Base-by-base conservation (phyloP, 1,284 basidiomycete genomes). In the Cystobasidium sp. region DNA sequence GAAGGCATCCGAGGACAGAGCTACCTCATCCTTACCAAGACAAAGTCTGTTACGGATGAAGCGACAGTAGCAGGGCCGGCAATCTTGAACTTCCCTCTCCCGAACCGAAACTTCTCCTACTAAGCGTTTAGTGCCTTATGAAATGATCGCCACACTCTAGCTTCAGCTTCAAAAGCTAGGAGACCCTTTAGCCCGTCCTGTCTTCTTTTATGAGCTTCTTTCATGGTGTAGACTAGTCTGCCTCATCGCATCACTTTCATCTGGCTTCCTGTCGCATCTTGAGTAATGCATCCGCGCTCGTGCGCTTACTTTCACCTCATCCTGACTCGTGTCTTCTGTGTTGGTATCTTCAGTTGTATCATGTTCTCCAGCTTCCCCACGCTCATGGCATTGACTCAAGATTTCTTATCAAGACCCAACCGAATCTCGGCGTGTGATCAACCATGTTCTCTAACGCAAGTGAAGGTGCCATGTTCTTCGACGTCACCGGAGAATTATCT, bases 1-100 rank as follows among this genome's bases (percentile, higher is more conserved):
- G 49, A 62, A 41, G 44, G 49, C 14, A 43, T 51, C 22, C 6
- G 37, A 41, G 53, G 37, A 39, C 75, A 77, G 63, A 49, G 70
- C 47, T 76, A 76, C 72, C 62, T 78, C 52, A 37, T 77, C 52
- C 67, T 79, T 39, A 79, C 78, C 10, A 68, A 68, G 52, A 75
- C 68, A 37, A 79, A 81, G 64, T 81, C 79, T 46, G 78, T 85
- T 67, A 78, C 81, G 37, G 85, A 85, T 75, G 75, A 75, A 41
- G 83, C 79, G 68, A 84, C 82, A 14, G 81, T 87, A 68, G 86
- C 86, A 41, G 86, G 86, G 0, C 85, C 86, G 20, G 83, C 82
- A 3, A 81, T 87, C 56, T 76, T 85, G 52, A 56, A 76, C 12
- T 41, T 74, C 68, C 47, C 41, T 41, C 61, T 71, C 37, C 47